Percentiles rank a stretch among this genome's conserved stretches.
These are phyloP conservation scores for Miamiensis avidus DNA, from an alignment of 169 alveolate species.

Conservation along the genomic window DNA sequence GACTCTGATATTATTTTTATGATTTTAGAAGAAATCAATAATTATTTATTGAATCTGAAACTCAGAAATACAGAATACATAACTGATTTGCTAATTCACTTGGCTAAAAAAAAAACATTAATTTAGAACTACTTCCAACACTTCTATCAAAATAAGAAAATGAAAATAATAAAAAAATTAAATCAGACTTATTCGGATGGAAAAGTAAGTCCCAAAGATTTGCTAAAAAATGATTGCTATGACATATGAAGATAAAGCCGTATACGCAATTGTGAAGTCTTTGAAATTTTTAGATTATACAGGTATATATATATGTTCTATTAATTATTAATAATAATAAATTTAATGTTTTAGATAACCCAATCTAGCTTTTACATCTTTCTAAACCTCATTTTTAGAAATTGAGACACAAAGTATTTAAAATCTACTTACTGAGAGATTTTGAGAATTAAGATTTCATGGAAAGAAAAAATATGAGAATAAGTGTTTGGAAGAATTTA, in stretches of 20 bases:
- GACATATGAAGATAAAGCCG: conserved; percentile 1
- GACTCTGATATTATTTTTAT: conserved; percentile 31
- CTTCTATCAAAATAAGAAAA: conserved; percentile 36
- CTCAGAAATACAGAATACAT: conserved; percentile 17
- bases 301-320: not conserved
- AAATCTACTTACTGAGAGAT: conserved; percentile 24
- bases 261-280: not conserved
- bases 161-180: conserved; percentile 24
- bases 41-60: conserved; percentile 11
- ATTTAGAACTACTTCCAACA: conserved; percentile 28
- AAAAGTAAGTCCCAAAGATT: conserved; percentile 5
- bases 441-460: not conserved
- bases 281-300: not conserved
- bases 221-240: conserved; percentile 25
- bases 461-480: conserved; percentile 15
- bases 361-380: conserved; percentile 16
- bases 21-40: conserved; percentile 38
- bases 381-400: conserved; percentile 5
- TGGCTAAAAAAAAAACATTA: conserved; percentile 31
- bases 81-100: conserved; percentile 27
- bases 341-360: conserved; percentile 21
- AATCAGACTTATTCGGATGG: conserved; percentile 7
- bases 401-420: conserved; percentile 18
- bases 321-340: not conserved
- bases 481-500: conserved; percentile 11